Base-by-base conservation (phyloP, 2,329 filamentous ascomycete species). In the Huntiella savannae region DNA sequence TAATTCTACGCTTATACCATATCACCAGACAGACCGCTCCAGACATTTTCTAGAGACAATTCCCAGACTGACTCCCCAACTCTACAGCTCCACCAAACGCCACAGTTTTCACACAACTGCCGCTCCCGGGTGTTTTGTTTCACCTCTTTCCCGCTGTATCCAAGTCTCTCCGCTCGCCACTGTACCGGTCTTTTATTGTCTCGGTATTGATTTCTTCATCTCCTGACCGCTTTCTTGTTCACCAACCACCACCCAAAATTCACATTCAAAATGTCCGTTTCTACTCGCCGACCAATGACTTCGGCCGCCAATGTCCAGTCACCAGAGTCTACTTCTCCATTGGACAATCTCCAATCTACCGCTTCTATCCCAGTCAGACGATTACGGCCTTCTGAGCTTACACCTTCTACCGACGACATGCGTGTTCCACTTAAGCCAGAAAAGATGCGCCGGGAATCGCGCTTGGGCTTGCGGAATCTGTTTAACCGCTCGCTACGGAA, bases 391-490 rank as follows among this genome's bases (percentile, higher is more conserved):
- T 41, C 45, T 11, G 43, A 52, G 33, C 11, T 52, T 2, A 39
- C 41, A 16, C 10, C 49, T 4, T 44, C 45, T 11, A 40, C 35
- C 17, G 51, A 50, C 10, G 61, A 62, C 47, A 59, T 59, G 40
- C 61, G 63, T 22, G 53, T 66, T 4, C 63, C 67, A 10, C 51
- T 70, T 47, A 65, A 66, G 34, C 52, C 58, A 5, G 62, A 63
- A 40, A 70, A 63, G 52, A 53, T 64, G 17, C 66, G 61, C 54
- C 61, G 70, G 51, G 70, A 73, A 50, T 74, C 71, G 12, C 68
- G 63, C 49, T 54, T 73, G 43, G 70, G 67, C 3, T 55, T 75
- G 42, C 62, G 68, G 45, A 67, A 59, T 51, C 61, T 76, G 6
- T 75, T 76, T 52, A 60, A 63, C 36, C 63, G 67, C 17, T 41